phyloP scores from a whole-genome alignment of 345 rosid species.

The Salix suchowensis region DNA sequence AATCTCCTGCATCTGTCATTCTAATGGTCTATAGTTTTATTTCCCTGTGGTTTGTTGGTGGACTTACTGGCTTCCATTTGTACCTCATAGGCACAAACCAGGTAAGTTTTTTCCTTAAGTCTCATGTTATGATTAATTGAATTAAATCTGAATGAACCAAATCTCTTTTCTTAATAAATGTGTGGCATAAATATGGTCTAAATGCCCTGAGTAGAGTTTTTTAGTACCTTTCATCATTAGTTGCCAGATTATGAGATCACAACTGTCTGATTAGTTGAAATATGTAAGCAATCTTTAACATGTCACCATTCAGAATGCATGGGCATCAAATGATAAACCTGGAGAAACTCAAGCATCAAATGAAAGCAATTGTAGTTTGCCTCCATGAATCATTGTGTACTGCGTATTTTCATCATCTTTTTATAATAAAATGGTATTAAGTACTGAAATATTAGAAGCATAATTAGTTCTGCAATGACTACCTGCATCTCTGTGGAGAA shows the following conservation, averaged over 20 bases:
- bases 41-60: slow-evolving; percentile 91
- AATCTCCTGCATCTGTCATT: slow-evolving; percentile 76
- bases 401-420: neutral
- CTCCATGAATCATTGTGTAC: neutral
- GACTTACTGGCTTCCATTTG: slow-evolving; percentile 88
- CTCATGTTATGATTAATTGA: neutral
- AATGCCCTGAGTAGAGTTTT: neutral
- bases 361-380: neutral
- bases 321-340: neutral
- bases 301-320: neutral
- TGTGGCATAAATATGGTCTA: neutral
- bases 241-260: neutral
- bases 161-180: neutral
- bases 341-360: neutral
- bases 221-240: neutral
- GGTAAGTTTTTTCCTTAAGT: slow-evolving; percentile 39
- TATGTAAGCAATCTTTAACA: neutral
- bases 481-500: neutral
- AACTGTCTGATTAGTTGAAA: neutral
- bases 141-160: neutral
- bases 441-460: neutral
- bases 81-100: slow-evolving; percentile 89
- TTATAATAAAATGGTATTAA: neutral
- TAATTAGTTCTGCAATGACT: neutral
- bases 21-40: slow-evolving; percentile 84